Base-by-base conservation (phyloP, 2,329 filamentous ascomycete species). In the Calonectria hongkongensis region DNA sequence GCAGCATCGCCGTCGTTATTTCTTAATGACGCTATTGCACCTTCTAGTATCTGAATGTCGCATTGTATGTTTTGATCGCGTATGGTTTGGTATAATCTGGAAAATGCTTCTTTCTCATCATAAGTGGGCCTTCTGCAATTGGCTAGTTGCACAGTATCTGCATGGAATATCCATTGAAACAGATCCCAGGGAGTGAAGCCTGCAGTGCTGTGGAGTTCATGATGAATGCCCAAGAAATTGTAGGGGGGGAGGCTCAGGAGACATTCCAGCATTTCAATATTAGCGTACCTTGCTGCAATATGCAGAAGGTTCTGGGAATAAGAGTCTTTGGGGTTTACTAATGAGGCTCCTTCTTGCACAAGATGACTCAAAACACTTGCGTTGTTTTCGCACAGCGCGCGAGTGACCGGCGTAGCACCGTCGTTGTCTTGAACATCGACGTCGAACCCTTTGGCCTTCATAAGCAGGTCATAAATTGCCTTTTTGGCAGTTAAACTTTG, bases 331-430 rank as follows among this genome's bases (percentile, higher is more conserved):
- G 1, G 1, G 0, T 36, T 15, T 2, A 21, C 21, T 21, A 73
- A 28, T 3, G 50, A 68, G 13, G 68, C 72, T 3, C 65, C 65
- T 12, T 41, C 33, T 15, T n/a, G 9, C 2, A 72, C 9, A 36
- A 72, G 65, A 25, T 41, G 41, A 9, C 21, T 27, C 4, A 73
- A 13, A 25, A 7, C 3, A 10, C 15, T 0, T 0, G 36, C 4
- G 16, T 43, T 47, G 7, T 60, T 43, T 0, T 10, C 0, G 0
- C 0, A 0, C 2, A 62, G 5, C 41, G 72, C 64, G 0, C 0
- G 0, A 2, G 18, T 4, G 5, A 9, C 41, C 18, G 72, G 56
- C 12, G 68, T 62, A 0, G 0, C 0, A 4, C 68, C 64, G 1
- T 0, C 0, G 3, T 2, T 2, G n/a, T 71, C 36, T 41, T 13